phyloP scores from a whole-genome alignment of 192 early-diverging fungal genomes.

The Podila epigama region DNA sequence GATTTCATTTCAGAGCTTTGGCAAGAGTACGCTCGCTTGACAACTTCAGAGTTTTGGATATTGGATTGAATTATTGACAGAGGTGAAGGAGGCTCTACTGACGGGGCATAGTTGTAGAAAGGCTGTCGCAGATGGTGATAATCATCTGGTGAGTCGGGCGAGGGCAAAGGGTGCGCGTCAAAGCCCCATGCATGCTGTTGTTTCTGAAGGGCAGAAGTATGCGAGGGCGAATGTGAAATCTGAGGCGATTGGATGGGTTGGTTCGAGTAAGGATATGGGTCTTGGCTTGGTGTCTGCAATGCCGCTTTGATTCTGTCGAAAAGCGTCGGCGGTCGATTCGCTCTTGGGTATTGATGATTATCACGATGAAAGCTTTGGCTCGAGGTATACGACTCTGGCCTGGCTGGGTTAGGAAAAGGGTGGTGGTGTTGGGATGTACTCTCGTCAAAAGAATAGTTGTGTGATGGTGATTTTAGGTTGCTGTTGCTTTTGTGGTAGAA shows the following conservation, averaged over 20 bases:
- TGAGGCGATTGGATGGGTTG: no score
- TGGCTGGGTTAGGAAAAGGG: constrained; percentile 4
- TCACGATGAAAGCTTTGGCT: not conserved
- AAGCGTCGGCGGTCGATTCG: constrained; percentile 14
- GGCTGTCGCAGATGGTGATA: no score
- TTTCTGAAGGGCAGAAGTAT: not conserved
- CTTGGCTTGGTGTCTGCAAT: constrained; percentile 1
- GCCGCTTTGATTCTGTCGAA: constrained; percentile 40
- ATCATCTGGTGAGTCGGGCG: not conserved
- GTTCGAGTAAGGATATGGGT: not conserved
- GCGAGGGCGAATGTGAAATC: not conserved
- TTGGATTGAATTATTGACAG: constrained; percentile 3
- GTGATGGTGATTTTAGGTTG: no score
- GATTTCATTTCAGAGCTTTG: constrained; percentile 36
- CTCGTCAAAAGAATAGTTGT: no score
- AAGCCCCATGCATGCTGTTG: not conserved
- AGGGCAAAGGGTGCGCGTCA: not conserved
- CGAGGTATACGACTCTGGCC: not conserved
- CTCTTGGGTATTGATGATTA: not conserved
- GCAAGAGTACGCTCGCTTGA: constrained; percentile 23
- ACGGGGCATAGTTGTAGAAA: no score
- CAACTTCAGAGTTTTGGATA: constrained; percentile 6
- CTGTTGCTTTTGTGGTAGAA: not conserved
- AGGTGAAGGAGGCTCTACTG: not conserved
- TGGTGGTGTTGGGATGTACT: constrained; percentile 12